These are phyloP conservation scores for Quercus dentata DNA, from an alignment of 306 rosid genomes.

Conservation along the genomic window DNA sequence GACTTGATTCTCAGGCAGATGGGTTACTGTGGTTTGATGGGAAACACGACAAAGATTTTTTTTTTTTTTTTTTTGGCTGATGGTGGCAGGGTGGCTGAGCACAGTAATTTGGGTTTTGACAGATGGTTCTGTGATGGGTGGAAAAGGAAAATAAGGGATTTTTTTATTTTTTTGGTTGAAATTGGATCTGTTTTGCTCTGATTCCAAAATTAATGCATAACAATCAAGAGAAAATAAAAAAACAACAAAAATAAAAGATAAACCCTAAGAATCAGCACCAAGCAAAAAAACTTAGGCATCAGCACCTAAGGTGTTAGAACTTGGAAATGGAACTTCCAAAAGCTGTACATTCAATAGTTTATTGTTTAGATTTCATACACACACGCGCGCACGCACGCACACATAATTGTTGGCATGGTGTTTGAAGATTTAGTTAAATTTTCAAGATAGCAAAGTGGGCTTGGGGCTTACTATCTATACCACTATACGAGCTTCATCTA, in stretches of 20 bases:
- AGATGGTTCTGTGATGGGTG: neutral
- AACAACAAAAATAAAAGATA: neutral
- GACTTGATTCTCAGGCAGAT: too few species aligned
- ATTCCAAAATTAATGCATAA: too few species aligned
- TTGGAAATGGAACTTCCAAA: neutral
- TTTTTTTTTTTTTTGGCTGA: too few species aligned
- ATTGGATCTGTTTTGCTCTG: too few species aligned
- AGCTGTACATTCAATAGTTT: neutral
- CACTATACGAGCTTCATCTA: too few species aligned
- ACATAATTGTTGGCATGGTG: neutral
- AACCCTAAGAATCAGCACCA: neutral
- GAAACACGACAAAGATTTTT: too few species aligned
- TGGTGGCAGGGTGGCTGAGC: too few species aligned
- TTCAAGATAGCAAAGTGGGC: too few species aligned
- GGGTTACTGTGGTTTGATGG: too few species aligned
- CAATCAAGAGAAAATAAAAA: neutral
- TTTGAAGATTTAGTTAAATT: neutral
- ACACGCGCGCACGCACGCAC: too few species aligned
- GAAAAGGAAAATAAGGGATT: neutral
- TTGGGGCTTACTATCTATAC: too few species aligned
- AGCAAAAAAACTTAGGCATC: neutral
- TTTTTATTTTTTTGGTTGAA: neutral
- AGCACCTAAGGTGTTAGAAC: neutral
- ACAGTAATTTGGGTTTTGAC: too few species aligned
- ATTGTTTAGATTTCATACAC: neutral